Evolutionary conservation across 768 basidiomycete species (phyloP).

Genomic region (Chalciporus pseudorubinellus): DNA sequence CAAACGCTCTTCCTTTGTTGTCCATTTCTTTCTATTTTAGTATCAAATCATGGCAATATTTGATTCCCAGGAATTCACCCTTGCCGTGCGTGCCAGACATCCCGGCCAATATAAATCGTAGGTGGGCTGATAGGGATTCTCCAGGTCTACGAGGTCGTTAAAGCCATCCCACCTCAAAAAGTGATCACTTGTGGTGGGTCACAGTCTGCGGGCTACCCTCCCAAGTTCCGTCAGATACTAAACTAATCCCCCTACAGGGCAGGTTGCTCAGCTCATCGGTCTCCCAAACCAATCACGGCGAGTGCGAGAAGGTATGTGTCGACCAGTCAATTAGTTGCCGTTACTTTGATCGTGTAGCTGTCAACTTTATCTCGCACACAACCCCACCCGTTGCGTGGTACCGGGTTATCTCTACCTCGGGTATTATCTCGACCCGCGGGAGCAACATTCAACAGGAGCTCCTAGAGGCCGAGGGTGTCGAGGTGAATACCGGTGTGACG

Average conservation of each 20-base stretch:
- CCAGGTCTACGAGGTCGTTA: conserved; percentile 68
- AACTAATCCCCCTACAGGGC: conserved; percentile 31
- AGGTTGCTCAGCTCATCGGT: conserved; percentile 73
- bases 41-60: neutral
- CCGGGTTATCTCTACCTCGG: conserved; percentile 65
- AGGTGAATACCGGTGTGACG: conserved; percentile 50
- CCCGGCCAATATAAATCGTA: no score
- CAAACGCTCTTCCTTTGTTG: neutral
- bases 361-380: conserved; percentile 62
- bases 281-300: conserved; percentile 71
- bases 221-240: neutral
- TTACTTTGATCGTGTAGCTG: conserved; percentile 42
- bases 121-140: neutral
- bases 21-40: neutral
- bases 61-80: conserved; percentile 10
- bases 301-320: conserved; percentile 65
- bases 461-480: conserved; percentile 73
- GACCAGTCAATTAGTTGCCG: neutral
- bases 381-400: conserved; percentile 75
- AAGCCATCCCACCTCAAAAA: conserved; percentile 55
- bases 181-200: conserved; percentile 62
- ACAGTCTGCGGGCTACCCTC: neutral
- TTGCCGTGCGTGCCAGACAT: conserved; percentile 8
- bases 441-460: conserved; percentile 55
- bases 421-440: conserved; percentile 58